Conservation (phyloP, 345 rosid genomes). For the Brassica carinata region DNA sequence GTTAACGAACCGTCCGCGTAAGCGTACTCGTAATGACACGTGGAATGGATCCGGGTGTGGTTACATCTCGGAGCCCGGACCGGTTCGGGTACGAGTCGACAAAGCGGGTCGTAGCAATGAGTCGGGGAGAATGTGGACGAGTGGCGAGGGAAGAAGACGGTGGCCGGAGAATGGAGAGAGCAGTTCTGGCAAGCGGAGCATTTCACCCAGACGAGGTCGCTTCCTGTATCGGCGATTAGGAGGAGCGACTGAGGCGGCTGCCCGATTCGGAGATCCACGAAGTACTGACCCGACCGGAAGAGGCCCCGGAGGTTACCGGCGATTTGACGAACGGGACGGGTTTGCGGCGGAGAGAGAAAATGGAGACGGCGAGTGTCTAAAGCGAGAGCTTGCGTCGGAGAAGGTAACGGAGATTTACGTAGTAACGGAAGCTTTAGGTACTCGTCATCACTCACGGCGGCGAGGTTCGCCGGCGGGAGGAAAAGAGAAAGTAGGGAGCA, state of each 20-base stretch:
- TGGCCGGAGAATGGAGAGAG: conserved; percentile 51
- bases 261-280: conserved; percentile 70
- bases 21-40: conserved; percentile 72
- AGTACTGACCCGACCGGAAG: conserved; percentile 83
- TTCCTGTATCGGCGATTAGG: conserved; percentile 82
- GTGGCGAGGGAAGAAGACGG: conserved; percentile 73
- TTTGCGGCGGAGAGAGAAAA: conserved; percentile 36
- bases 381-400: conserved; percentile 48
- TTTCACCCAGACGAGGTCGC: conserved; percentile 83
- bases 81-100: conserved; percentile 57
- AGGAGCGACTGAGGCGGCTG: conserved; percentile 76
- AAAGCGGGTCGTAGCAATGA: conserved; percentile 65
- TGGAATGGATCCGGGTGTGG: conserved; percentile 65
- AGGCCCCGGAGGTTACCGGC: conserved; percentile 73
- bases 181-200: conserved; percentile 81
- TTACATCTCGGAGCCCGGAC: conserved; percentile 49
- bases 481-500: conserved; percentile 3
- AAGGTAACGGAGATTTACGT: conserved; percentile 48
- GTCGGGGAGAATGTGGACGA: conserved; percentile 70
- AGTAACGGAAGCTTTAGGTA: conserved; percentile 71
- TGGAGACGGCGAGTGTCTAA: conserved; percentile 55
- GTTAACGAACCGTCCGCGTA: conserved; percentile 76
- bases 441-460: conserved; percentile 33
- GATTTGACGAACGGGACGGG: conserved; percentile 45
- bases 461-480: conserved; percentile 31